A percentile compares a stretch with the other conserved stretches of the same genome.
phyloP scores from a whole-genome alignment of 495 filamentous ascomycete species.

The Usnea hakonensis region DNA sequence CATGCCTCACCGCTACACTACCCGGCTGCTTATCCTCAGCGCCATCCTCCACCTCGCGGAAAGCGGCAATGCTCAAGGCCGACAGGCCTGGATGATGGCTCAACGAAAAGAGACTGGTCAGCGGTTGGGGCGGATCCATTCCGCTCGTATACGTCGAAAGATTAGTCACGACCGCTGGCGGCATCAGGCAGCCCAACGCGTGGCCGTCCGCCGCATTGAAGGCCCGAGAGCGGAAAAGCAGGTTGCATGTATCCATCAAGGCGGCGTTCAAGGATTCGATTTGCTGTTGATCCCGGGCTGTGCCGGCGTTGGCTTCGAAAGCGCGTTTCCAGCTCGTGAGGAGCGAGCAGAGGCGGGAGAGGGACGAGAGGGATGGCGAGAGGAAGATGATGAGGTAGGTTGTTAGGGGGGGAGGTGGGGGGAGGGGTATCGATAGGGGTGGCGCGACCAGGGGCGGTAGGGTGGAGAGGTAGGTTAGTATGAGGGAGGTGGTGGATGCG shows the following conservation, averaged over 20 bases:
- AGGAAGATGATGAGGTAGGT: constrained; percentile 65
- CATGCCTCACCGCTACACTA: constrained; percentile 48
- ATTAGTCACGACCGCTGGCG: constrained; percentile 36
- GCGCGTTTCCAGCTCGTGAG: constrained; percentile 61
- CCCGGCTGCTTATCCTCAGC: constrained; percentile 50
- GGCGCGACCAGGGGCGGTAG: constrained; percentile 35
- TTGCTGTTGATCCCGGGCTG: constrained; percentile 18
- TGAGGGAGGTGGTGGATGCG: constrained; percentile 36
- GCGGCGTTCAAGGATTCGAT: constrained; percentile 66
- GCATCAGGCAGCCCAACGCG: constrained; percentile 63
- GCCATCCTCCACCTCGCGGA: constrained; percentile 62
- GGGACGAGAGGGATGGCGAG: constrained; percentile 44
- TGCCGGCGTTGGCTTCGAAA: constrained; percentile 46
- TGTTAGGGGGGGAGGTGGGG: constrained; percentile 60
- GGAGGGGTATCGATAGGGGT: constrained; percentile 41
- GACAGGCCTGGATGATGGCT: constrained; percentile 61
- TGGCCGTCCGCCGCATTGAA: constrained; percentile 61
- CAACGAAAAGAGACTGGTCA: constrained; percentile 59
- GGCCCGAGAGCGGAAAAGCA: constrained; percentile 72
- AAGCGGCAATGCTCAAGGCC: constrained; percentile 55
- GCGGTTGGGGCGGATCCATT: constrained; percentile 35
- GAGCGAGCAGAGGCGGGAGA: constrained; percentile 66
- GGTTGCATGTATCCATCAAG: constrained; percentile 85
- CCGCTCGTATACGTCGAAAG: constrained; percentile 45
- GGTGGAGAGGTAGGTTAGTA: constrained; percentile 64